These are phyloP conservation scores for Prunus yedoensis DNA, from an alignment of 331 rosid genomes.

Conservation along the genomic window DNA sequence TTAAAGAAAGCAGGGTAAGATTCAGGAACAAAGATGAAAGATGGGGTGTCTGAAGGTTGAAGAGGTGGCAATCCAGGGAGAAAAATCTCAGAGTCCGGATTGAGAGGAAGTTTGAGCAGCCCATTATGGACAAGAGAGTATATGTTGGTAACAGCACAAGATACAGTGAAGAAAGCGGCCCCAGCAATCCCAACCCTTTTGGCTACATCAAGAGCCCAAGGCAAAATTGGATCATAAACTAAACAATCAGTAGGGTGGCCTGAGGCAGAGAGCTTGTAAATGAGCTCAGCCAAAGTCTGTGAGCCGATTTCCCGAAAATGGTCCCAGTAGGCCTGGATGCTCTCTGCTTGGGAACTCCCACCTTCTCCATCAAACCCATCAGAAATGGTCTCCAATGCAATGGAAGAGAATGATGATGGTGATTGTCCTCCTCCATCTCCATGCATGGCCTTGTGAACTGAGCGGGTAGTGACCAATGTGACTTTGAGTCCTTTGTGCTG, in stretches of 20 bases:
- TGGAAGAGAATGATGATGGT: neutral
- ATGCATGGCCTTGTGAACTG: neutral
- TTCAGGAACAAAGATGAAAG: conserved; percentile 33
- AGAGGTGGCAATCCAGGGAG: conserved; percentile 43
- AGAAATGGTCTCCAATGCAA: conserved; percentile 18
- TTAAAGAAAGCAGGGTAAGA: conserved; percentile 25
- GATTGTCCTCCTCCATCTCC: no score
- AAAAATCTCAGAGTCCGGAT: conserved; percentile 9
- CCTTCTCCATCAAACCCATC: conserved; percentile 19
- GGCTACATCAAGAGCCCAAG: conserved; percentile 53
- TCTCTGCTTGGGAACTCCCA: neutral
- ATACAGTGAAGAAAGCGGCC: conserved; percentile 48
- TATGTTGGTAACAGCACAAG: conserved; percentile 37
- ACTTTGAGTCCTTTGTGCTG: conserved; percentile 34
- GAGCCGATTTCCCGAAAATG: conserved; percentile 32
- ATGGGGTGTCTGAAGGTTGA: conserved; percentile 42
- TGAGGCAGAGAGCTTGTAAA: conserved; percentile 20
- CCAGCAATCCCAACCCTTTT: conserved; percentile 35
- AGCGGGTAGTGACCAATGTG: conserved; percentile 35
- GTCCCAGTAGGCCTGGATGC: conserved; percentile 8
- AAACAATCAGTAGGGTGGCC: conserved; percentile 34
- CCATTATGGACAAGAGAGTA: conserved; percentile 37
- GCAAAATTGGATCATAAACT: conserved; percentile 38
- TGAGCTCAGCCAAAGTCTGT: conserved; percentile 21
- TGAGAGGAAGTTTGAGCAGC: conserved; percentile 20